These are phyloP conservation scores for Boletellus sp. DNA, from an alignment of 768 basidiomycete species.

Conservation along the genomic window DNA sequence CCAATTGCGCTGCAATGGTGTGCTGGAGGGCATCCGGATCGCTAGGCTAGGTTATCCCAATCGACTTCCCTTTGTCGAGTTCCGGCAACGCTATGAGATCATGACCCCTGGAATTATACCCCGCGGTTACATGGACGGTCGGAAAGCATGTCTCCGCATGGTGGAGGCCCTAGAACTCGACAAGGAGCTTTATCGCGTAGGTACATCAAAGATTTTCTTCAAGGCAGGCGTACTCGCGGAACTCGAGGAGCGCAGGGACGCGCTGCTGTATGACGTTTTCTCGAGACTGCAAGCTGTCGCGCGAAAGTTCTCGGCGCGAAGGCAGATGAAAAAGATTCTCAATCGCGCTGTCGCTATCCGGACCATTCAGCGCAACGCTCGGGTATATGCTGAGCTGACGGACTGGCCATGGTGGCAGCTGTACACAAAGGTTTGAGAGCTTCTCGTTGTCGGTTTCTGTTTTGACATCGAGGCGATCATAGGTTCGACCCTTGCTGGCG, in stretches of 20 bases:
- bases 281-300: constrained; percentile 83
- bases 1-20: constrained; percentile 97
- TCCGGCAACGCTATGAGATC: constrained; percentile 94
- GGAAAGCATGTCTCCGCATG: constrained; percentile 90
- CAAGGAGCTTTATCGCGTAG: constrained; percentile 79
- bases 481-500: constrained; percentile 89
- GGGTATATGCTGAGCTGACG: constrained; percentile 82
- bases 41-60: constrained; percentile 97
- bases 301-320: constrained; percentile 78
- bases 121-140: constrained; percentile 95
- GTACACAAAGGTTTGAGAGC: constrained; percentile 72
- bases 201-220: constrained; percentile 98
- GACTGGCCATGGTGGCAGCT: constrained; percentile 99
- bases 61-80: constrained; percentile 93
- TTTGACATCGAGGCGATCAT: constrained; percentile 8
- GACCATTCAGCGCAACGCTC: constrained; percentile 91
- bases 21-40: constrained; percentile 96
- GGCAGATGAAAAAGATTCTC: constrained; percentile 92
- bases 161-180: constrained; percentile 87
- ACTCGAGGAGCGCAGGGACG: constrained; percentile 88
- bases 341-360: constrained; percentile 88
- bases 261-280: constrained; percentile 85
- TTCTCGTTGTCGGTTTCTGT: not conserved
- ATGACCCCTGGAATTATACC: constrained; percentile 92
- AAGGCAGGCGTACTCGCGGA: constrained; percentile 97